Conservation (phyloP, 176 grass and related monocot genomes). For the Themeda triandra region DNA sequence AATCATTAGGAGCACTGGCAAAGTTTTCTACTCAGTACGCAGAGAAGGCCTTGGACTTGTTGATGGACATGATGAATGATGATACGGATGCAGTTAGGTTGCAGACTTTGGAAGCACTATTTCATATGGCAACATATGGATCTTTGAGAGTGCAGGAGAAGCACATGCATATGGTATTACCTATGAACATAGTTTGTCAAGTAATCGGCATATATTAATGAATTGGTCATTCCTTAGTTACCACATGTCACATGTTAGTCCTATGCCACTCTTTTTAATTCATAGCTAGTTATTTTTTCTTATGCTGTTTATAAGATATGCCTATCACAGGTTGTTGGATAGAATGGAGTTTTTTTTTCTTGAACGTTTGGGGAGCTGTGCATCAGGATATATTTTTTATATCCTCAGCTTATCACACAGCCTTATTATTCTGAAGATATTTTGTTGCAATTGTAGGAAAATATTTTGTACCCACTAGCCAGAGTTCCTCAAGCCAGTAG, state of each 20-base stretch:
- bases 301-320: not conserved
- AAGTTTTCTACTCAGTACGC: conserved; percentile 63
- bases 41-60: conserved; percentile 62
- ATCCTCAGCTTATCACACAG: not conserved
- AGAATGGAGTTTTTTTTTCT: not conserved
- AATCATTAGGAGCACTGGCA: conserved; percentile 65
- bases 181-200: not conserved
- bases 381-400: not conserved
- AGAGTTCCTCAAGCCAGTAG: not conserved
- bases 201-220: conserved; percentile 8
- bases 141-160: conserved; percentile 70
- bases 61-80: conserved; percentile 97
- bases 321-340: not conserved
- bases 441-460: not conserved
- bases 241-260: not conserved
- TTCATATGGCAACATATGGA: conserved; percentile 61
- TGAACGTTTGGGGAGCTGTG: not conserved
- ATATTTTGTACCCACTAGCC: not conserved
- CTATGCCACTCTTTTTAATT: not conserved
- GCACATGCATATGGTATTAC: conserved; percentile 87
- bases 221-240: not conserved
- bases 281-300: not conserved
- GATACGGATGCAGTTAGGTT: conserved; percentile 66
- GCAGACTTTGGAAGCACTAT: conserved; percentile 68
- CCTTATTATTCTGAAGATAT: not conserved